A percentile compares a stretch with the other conserved stretches of the same genome.
These are phyloP conservation scores for Rhodofomes roseus DNA, from an alignment of 1,284 basidiomycete genomes.

Conservation along the genomic window DNA sequence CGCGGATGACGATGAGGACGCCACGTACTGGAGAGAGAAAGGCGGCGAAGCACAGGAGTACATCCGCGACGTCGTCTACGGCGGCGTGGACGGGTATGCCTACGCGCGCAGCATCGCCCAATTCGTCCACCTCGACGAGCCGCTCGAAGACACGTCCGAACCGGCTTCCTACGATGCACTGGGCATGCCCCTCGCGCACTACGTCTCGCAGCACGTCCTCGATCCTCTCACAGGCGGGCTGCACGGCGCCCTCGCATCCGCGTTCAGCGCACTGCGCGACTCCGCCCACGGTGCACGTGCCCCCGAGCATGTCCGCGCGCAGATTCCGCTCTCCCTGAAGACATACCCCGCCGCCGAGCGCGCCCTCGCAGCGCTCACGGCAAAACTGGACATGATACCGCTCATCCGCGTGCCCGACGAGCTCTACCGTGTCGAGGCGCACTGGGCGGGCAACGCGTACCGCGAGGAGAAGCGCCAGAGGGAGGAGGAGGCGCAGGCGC, in stretches of 20 bases:
- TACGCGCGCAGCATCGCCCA: constrained; percentile 72
- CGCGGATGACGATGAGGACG: constrained; percentile 10
- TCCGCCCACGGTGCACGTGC: constrained; percentile 22
- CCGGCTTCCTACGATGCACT: constrained; percentile 21
- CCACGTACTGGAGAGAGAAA: constrained; percentile 46
- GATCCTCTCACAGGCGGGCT: constrained; percentile 59
- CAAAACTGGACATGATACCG: constrained; percentile 63
- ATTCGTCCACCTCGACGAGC: constrained; percentile 42
- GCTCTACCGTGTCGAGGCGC: constrained; percentile 58
- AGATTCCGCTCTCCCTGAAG: constrained; percentile 41
- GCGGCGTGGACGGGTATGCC: constrained; percentile 67
- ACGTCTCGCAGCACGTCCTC: constrained; percentile 55
- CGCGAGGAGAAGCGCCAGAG: constrained; percentile 11
- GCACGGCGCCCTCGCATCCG: constrained; percentile 35
- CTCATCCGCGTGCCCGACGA: constrained; percentile 61
- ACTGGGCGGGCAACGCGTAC: constrained; percentile 44
- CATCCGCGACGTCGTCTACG: constrained; percentile 67
- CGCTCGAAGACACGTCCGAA: constrained; percentile 10
- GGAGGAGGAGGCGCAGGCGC: constrained; percentile 23
- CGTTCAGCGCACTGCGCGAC: constrained; percentile 21
- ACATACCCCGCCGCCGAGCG: constrained; percentile 38
- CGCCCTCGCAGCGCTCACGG: constrained; percentile 39
- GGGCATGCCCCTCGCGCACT: constrained; percentile 49
- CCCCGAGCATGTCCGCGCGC: constrained; percentile 16
- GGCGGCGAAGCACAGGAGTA: constrained; percentile 58